Conservation (phyloP, 495 filamentous ascomycete genomes). For the Trichoderma asperelloides region DNA sequence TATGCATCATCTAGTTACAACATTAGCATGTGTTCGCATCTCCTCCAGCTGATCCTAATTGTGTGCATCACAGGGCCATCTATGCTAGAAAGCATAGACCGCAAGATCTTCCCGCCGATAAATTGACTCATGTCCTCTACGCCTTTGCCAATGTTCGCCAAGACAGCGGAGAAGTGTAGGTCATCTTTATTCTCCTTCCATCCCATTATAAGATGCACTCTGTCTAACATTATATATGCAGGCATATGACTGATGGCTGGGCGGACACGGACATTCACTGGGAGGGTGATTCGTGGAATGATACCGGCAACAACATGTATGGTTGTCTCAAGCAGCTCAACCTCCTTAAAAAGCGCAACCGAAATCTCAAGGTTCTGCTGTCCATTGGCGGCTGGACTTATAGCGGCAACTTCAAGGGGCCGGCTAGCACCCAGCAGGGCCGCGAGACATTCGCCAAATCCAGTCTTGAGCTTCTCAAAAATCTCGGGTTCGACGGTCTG, state of each 20-base stretch:
- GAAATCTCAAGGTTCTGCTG: constrained; percentile 82
- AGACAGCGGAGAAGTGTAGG: constrained; percentile 54
- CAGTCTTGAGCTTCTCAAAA: constrained; percentile 58
- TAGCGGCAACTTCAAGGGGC: constrained; percentile 71
- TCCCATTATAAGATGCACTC: not conserved
- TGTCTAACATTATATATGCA: constrained; percentile 17
- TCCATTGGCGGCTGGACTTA: constrained; percentile 98
- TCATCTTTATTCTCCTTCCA: not conserved
- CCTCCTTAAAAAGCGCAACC: constrained; percentile 78
- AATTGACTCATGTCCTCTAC: constrained; percentile 85
- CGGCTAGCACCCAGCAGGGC: constrained; percentile 55
- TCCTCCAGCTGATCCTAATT: not conserved
- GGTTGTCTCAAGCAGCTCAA: constrained; percentile 91
- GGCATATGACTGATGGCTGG: constrained; percentile 74
- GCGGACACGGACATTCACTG: constrained; percentile 87
- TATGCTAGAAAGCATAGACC: constrained; percentile 83
- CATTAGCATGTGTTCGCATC: not conserved
- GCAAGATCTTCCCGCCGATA: constrained; percentile 76
- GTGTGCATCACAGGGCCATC: constrained; percentile 52
- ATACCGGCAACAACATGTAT: constrained; percentile 67
- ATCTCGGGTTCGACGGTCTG: constrained; percentile 50
- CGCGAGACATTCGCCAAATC: constrained; percentile 58
- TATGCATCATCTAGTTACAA: constrained; percentile 6
- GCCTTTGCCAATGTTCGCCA: constrained; percentile 59
- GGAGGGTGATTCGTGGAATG: constrained; percentile 66